Evolutionary conservation across 495 filamentous ascomycete genomes (phyloP).

Genomic region (Diplogelasinospora grovesii): DNA sequence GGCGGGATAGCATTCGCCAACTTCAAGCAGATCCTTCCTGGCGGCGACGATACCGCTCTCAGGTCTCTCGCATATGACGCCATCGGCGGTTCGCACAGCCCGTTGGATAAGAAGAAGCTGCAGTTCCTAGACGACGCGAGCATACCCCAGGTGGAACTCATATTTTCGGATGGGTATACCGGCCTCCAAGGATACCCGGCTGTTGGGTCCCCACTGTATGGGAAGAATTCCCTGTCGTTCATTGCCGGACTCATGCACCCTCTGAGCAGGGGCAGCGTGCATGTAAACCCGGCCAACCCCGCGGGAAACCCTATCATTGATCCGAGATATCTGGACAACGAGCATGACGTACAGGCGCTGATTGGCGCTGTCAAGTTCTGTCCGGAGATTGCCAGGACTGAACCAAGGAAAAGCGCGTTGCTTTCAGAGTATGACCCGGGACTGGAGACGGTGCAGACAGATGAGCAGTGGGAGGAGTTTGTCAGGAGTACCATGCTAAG

Average conservation of each 20-base stretch:
- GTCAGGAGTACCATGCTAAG: constrained; percentile 12
- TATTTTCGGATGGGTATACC: constrained; percentile 24
- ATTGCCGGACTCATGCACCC: constrained; percentile 35
- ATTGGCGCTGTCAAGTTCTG: constrained; percentile 12
- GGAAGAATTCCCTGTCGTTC: constrained; percentile 33
- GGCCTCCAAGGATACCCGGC: constrained; percentile 29
- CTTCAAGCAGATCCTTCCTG: constrained; percentile 10
- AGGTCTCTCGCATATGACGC: constrained; percentile 9
- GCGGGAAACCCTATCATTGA: constrained; percentile 10
- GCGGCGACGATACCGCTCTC: neutral
- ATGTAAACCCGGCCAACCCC: constrained; percentile 29
- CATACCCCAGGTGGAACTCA: constrained; percentile 24
- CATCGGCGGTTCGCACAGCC: neutral
- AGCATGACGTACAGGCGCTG: constrained; percentile 15
- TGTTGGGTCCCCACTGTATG: constrained; percentile 14
- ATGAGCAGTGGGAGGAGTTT: constrained; percentile 17
- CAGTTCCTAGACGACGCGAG: constrained; percentile 10
- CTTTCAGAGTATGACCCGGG: constrained; percentile 22
- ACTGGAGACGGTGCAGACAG: constrained; percentile 4
- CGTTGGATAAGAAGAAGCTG: constrained; percentile 11
- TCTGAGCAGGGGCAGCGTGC: constrained; percentile 45
- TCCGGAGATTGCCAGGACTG: constrained; percentile 9
- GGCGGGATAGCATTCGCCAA: constrained; percentile 19
- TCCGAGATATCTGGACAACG: constrained; percentile 18
- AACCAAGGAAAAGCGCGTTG: constrained; percentile 11